Percentiles rank a stretch among this genome's conserved stretches.
Conservation (phyloP, 805 yeast genomes). For the Starmerella potacharoeniae region DNA sequence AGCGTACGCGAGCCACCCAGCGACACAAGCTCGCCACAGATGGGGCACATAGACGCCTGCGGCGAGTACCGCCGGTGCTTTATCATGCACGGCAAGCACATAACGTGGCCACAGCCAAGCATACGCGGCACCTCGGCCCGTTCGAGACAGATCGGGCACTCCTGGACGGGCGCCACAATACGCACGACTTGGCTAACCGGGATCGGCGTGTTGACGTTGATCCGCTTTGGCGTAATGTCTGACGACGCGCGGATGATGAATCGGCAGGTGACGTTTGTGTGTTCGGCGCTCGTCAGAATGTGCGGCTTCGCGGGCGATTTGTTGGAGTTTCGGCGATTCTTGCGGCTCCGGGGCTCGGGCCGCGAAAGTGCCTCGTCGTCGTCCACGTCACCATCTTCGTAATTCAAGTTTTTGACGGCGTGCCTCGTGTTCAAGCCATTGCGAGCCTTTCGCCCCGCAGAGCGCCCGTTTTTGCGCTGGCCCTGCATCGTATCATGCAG, state of each 20-base stretch:
- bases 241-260: slow-evolving; percentile 61
- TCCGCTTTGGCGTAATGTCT: slow-evolving; percentile 42
- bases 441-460: not conserved
- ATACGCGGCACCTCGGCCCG: slow-evolving; percentile 85
- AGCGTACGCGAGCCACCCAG: not conserved
- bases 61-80: slow-evolving; percentile 45
- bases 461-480: not conserved
- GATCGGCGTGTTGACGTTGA: slow-evolving; percentile 36
- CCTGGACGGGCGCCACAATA: slow-evolving; percentile 58
- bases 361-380: not conserved
- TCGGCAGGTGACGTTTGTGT: slow-evolving; percentile 70
- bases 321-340: not conserved
- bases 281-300: slow-evolving; percentile 18
- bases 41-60: slow-evolving; percentile 19
- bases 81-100: slow-evolving; percentile 73
- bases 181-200: slow-evolving; percentile 51
- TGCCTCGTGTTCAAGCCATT: not conserved
- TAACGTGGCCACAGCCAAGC: slow-evolving; percentile 88
- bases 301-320: not conserved
- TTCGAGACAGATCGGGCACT: slow-evolving; percentile 85
- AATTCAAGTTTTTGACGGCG: not conserved
- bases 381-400: not conserved
- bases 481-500: not conserved
- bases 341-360: not conserved
- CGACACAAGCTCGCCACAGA: slow-evolving; percentile 19